Percentiles rank a stretch among this genome's conserved stretches.
phyloP scores from a whole-genome alignment of 495 filamentous ascomycete species.

The Hypomontagnella monticulosa region DNA sequence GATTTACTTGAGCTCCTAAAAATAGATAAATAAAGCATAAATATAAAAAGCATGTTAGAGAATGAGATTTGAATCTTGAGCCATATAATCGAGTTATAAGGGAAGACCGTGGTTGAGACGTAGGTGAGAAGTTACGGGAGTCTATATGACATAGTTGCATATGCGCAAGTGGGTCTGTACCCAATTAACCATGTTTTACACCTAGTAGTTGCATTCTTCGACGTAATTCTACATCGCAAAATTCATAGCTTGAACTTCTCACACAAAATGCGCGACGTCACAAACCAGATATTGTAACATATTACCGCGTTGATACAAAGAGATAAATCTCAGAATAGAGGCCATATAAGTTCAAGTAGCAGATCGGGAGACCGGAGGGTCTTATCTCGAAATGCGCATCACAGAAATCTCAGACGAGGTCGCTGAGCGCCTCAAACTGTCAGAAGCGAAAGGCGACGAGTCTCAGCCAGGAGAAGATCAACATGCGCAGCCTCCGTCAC shows the following conservation, averaged over 20 bases:
- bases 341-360: not conserved
- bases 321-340: too few species aligned
- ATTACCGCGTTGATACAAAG: too few species aligned
- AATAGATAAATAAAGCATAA: too few species aligned
- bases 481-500: conserved; percentile 18
- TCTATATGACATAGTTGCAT: conserved; percentile 11
- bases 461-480: conserved; percentile 44
- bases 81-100: too few species aligned
- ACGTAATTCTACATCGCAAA: conserved; percentile 28
- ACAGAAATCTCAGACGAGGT: conserved; percentile 49
- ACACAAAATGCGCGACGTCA: too few species aligned
- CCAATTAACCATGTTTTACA: not conserved
- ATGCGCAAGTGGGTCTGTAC: not conserved
- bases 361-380: not conserved
- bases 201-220: conserved; percentile 18
- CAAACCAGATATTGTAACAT: too few species aligned
- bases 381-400: conserved; percentile 36
- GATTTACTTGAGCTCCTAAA: too few species aligned
- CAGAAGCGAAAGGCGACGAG: conserved; percentile 18
- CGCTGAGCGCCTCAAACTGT: conserved; percentile 46
- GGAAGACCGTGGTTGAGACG: too few species aligned
- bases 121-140: not conserved
- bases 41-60: too few species aligned
- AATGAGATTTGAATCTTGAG: too few species aligned
- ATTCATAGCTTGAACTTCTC: conserved; percentile 3